These are phyloP conservation scores for Fomitiporia mediterranea DNA, from an alignment of 1,284 basidiomycete species.

Conservation along the genomic window DNA sequence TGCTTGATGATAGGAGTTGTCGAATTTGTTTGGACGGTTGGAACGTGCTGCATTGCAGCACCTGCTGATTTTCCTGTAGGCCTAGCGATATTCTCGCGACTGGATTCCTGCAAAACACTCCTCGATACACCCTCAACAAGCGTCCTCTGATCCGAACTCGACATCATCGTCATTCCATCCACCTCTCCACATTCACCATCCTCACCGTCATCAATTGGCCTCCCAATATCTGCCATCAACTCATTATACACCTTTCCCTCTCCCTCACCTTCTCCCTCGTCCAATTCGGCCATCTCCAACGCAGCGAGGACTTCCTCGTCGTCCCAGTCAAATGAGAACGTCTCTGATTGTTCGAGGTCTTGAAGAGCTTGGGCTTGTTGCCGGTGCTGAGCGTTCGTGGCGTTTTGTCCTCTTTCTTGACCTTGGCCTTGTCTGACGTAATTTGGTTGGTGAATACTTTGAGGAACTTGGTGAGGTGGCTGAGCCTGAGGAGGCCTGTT, in stretches of 20 bases:
- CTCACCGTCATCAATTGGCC: slow-evolving; percentile 47
- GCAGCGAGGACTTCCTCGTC: slow-evolving; percentile 59
- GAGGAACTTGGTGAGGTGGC: too few species aligned
- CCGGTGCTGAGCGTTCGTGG: background rate
- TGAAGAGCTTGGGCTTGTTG: background rate
- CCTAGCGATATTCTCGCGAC: background rate
- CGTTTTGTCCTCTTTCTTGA: background rate
- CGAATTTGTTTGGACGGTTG: background rate
- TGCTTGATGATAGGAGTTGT: background rate
- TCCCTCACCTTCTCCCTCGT: too few species aligned
- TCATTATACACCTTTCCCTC: slow-evolving; percentile 32
- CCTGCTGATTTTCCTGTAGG: background rate
- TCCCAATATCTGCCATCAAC: slow-evolving; percentile 27
- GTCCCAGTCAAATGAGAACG: slow-evolving; percentile 52
- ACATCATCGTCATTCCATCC: slow-evolving; percentile 18
- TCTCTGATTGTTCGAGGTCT: slow-evolving; percentile 32
- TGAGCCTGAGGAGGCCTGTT: background rate
- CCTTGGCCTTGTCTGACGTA: too few species aligned
- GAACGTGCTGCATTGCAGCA: too few species aligned
- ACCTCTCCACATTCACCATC: slow-evolving; percentile 20
- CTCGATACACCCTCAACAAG: slow-evolving; percentile 5
- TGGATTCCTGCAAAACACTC: background rate
- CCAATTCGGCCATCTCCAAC: slow-evolving; percentile 52
- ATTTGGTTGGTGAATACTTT: too few species aligned
- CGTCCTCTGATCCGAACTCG: slow-evolving; percentile 13